These are phyloP conservation scores for Helminthosporium solani DNA, from an alignment of 2,329 filamentous ascomycete species.

Conservation along the genomic window DNA sequence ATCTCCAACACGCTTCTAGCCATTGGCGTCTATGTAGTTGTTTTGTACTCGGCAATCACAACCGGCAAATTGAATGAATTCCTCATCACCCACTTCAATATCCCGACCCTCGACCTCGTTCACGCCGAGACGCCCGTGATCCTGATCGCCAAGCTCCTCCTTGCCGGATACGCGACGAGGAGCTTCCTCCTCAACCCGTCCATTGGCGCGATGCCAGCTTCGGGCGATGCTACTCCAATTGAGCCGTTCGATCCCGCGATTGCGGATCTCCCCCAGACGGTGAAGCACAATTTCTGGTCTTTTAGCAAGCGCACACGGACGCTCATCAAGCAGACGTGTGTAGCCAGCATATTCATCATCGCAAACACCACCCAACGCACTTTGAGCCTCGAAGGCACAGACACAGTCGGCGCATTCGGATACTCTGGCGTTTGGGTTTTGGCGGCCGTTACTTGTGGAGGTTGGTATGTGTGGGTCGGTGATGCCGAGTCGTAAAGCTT, in stretches of 20 bases:
- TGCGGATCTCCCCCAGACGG: constrained; percentile 67
- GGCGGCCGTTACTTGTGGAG: constrained; percentile 63
- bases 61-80: constrained; percentile 66
- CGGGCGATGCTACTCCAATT: constrained; percentile 48
- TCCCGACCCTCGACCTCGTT: constrained; percentile 68
- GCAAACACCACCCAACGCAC: constrained; percentile 65
- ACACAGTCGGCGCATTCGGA: constrained; percentile 65
- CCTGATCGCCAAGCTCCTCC: constrained; percentile 58
- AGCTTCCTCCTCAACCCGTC: constrained; percentile 76
- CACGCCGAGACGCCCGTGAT: constrained; percentile 59
- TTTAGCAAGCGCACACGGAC: constrained; percentile 66
- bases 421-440: constrained; percentile 77
- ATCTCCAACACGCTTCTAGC: constrained; percentile 68
- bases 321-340: constrained; percentile 56
- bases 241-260: constrained; percentile 63
- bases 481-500: constrained; percentile 22
- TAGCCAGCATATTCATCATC: constrained; percentile 49
- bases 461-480: constrained; percentile 54
- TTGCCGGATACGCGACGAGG: constrained; percentile 70
- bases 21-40: constrained; percentile 71
- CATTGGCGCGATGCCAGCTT: constrained; percentile 56
- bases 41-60: constrained; percentile 67
- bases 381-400: constrained; percentile 69
- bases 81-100: constrained; percentile 73
- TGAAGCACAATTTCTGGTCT: constrained; percentile 72